Evolutionary conservation across 768 basidiomycete genomes (phyloP).

Genomic region (Lactarius hengduanensis): DNA sequence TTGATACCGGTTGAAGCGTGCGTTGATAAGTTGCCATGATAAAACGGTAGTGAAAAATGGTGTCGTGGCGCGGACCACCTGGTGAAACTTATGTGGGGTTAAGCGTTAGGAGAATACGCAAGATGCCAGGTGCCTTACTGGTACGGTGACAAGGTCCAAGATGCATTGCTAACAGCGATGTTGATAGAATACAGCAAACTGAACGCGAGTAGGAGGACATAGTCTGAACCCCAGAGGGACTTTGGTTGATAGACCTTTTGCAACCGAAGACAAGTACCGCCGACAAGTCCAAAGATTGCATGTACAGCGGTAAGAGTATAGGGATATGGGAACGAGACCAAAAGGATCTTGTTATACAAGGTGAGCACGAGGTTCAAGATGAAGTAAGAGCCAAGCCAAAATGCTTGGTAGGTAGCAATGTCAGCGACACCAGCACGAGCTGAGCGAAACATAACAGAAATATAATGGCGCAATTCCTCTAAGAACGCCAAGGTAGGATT

Average conservation of each 20-base stretch:
- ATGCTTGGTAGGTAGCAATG: slow-evolving; percentile 29
- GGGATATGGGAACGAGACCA: slow-evolving; percentile 91
- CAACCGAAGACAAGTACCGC: slow-evolving; percentile 66
- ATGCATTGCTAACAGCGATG: slow-evolving; percentile 92
- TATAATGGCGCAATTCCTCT: neutral
- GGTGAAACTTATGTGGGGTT: slow-evolving; percentile 71
- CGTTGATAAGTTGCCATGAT: slow-evolving; percentile 64
- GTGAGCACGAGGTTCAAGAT: slow-evolving; percentile 88
- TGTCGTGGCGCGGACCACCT: slow-evolving; percentile 90
- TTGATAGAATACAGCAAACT: slow-evolving; percentile 92
- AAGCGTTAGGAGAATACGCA: slow-evolving; percentile 3
- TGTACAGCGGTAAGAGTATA: slow-evolving; percentile 94
- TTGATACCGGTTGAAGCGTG: slow-evolving; percentile 58
- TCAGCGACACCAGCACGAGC: neutral
- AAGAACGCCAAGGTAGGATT: neutral
- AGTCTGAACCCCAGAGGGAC: slow-evolving; percentile 49
- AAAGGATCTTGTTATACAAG: slow-evolving; percentile 91
- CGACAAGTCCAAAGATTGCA: slow-evolving; percentile 80
- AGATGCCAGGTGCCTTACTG: slow-evolving; percentile 50
- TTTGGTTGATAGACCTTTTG: slow-evolving; percentile 59
- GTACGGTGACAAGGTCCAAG: slow-evolving; percentile 85
- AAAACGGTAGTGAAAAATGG: slow-evolving; percentile 90
- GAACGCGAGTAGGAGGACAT: slow-evolving; percentile 70
- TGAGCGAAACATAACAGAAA: neutral
- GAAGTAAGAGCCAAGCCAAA: slow-evolving; percentile 85